Evolutionary conservation across 148 eudicot species (phyloP).

Genomic region (Chenopodium berlandieri): DNA sequence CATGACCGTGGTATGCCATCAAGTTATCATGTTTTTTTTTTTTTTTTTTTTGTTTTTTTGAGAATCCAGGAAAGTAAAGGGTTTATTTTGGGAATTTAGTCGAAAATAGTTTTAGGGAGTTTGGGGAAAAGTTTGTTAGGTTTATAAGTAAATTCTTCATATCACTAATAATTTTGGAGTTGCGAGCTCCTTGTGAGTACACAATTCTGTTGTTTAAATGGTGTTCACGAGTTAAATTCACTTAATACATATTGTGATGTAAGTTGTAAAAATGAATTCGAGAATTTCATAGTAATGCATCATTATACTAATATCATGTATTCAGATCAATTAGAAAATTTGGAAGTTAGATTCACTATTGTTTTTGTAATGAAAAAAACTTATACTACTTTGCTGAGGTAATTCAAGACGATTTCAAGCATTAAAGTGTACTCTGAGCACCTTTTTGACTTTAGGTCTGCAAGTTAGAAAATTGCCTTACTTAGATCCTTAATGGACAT

Average conservation of each 20-base stretch:
- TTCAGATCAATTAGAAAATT: not conserved
- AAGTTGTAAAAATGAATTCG: not conserved
- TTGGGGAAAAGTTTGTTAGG: not conserved
- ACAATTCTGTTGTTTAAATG: no score
- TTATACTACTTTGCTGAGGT: not conserved
- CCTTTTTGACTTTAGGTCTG: not conserved
- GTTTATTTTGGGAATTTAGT: not conserved
- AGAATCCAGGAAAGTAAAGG: not conserved
- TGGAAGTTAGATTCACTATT: not conserved
- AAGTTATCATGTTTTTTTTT: not conserved
- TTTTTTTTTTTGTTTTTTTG: not conserved
- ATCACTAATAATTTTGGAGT: no score
- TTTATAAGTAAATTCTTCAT: not conserved
- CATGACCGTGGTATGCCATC: not conserved
- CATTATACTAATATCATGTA: not conserved
- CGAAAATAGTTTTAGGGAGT: not conserved
- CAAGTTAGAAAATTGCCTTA: not conserved
- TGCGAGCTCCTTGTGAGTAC: no score
- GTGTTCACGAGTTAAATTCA: not conserved
- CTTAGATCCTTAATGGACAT: not conserved
- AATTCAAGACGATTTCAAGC: not conserved
- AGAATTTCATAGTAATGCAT: not conserved
- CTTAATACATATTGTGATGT: not conserved
- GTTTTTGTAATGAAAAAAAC: not conserved
- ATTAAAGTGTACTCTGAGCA: not conserved